phyloP scores from a whole-genome alignment of 805 yeast species.

The Lachancea sp. region DNA sequence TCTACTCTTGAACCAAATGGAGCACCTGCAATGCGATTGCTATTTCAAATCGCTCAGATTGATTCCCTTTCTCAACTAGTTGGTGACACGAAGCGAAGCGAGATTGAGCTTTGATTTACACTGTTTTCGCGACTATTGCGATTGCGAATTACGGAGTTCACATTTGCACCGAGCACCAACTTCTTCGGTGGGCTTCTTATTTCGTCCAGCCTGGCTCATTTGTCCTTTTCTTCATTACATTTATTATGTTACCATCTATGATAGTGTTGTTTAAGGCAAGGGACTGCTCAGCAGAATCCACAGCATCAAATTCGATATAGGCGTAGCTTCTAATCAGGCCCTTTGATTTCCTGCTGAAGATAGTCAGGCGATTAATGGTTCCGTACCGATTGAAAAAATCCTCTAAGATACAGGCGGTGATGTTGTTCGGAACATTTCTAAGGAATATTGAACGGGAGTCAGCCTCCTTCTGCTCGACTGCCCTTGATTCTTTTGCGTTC shows the following conservation, averaged over 20 bases:
- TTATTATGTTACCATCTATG: slow-evolving; percentile 43
- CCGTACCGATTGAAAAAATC: slow-evolving; percentile 41
- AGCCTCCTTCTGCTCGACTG: slow-evolving; percentile 36
- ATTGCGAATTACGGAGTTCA: too few relatives aligned
- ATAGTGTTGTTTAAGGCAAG: slow-evolving; percentile 38
- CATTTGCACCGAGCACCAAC: not conserved
- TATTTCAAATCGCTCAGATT: too few relatives aligned
- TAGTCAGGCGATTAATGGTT: slow-evolving; percentile 45
- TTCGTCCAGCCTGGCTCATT: slow-evolving; percentile 42
- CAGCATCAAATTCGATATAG: slow-evolving; percentile 48
- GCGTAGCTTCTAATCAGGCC: slow-evolving; percentile 56
- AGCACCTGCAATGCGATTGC: too few relatives aligned
- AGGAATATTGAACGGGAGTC: slow-evolving; percentile 51
- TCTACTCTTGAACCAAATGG: too few relatives aligned
- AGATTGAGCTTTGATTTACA: too few relatives aligned
- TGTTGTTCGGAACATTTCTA: slow-evolving; percentile 43
- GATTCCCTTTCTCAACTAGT: too few relatives aligned
- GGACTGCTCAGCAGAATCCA: slow-evolving; percentile 42
- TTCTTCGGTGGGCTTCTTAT: not conserved
- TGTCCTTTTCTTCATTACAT: slow-evolving; percentile 47
- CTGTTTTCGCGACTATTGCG: too few relatives aligned
- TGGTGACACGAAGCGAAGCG: too few relatives aligned
- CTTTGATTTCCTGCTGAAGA: slow-evolving; percentile 37
- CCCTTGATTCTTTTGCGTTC: not conserved
- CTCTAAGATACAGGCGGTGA: slow-evolving; percentile 48